These are phyloP conservation scores for Fusarium odoratissimum DNA, from an alignment of 2,329 filamentous ascomycete species.

Conservation along the genomic window DNA sequence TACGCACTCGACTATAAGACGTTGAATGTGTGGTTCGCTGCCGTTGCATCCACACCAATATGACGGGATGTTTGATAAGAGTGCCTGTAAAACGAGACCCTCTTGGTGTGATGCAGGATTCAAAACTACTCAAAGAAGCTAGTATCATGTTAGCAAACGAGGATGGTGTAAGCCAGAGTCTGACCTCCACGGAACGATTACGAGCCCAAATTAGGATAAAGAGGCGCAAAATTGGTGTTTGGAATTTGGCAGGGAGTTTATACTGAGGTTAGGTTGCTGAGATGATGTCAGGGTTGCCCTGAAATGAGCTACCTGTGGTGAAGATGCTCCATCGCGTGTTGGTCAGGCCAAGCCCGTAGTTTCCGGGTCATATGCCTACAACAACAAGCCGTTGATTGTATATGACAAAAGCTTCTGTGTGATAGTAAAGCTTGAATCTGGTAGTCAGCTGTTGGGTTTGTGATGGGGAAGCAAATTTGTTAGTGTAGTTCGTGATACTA, in stretches of 20 bases:
- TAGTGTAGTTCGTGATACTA: conserved; percentile 4
- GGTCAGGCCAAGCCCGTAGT: not conserved
- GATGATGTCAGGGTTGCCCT: conserved; percentile 9
- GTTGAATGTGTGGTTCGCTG: not conserved
- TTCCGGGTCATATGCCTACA: not conserved
- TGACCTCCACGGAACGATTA: conserved; percentile 3
- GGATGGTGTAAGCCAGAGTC: conserved; percentile 29
- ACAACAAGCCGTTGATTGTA: not conserved
- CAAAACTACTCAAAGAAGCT: conserved; percentile 16
- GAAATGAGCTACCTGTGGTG: not conserved
- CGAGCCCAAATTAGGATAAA: not conserved
- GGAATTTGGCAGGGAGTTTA: not conserved
- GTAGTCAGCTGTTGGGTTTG: not conserved
- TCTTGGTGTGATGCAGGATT: not conserved
- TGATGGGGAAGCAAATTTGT: not conserved
- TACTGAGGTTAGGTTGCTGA: not conserved
- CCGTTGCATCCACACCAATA: not conserved
- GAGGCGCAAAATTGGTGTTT: not conserved
- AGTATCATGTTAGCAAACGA: conserved; percentile 14
- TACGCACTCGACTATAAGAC: not conserved
- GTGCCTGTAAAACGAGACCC: not conserved
- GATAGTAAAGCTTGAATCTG: not conserved
- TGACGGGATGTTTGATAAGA: not conserved
- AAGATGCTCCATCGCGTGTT: conserved; percentile 11
- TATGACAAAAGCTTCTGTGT: not conserved